Conservation (phyloP, 768 basidiomycete genomes). For the Boletus vermiculosoides region DNA sequence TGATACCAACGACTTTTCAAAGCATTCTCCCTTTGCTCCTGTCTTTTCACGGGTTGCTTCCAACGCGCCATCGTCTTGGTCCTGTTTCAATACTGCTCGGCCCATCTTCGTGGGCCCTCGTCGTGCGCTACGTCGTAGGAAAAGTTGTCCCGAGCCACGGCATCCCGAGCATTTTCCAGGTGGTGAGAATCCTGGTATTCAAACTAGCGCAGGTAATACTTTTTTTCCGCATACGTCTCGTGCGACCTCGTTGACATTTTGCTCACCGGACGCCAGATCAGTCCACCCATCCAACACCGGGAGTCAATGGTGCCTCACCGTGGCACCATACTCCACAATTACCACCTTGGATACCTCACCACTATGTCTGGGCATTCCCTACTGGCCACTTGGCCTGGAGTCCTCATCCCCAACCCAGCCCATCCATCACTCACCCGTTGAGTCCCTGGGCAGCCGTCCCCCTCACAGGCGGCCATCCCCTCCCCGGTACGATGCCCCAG, state of each 20-base stretch:
- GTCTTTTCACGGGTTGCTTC: constrained; percentile 15
- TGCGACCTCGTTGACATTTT: constrained; percentile 3
- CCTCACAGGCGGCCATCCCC: constrained; percentile 23
- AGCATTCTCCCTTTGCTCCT: constrained; percentile 19
- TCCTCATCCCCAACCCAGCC: constrained; percentile 21
- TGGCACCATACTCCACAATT: constrained; percentile 5
- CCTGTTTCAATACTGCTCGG: constrained; percentile 2
- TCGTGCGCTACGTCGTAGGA: constrained; percentile 6
- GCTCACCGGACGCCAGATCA: constrained; percentile 7
- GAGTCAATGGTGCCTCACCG: not conserved
- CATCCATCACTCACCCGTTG: constrained; percentile 3
- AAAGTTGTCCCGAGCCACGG: constrained; percentile 2
- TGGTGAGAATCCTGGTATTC: constrained; percentile 23
- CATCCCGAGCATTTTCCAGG: constrained; percentile 16
- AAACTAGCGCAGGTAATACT: constrained; percentile 17
- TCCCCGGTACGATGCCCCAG: constrained; percentile 24
- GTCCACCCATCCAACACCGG: not conserved
- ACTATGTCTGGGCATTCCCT: constrained; percentile 27
- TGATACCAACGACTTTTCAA: constrained; percentile 11
- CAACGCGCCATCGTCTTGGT: not conserved
- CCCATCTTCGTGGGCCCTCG: constrained; percentile 18
- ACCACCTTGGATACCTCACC: constrained; percentile 20
- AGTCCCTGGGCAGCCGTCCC: constrained; percentile 17
- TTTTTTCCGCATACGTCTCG: not conserved
- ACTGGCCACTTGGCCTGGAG: constrained; percentile 27